Base-by-base conservation (phyloP, 345 rosid genomes). In the Salix koriyanagi region DNA sequence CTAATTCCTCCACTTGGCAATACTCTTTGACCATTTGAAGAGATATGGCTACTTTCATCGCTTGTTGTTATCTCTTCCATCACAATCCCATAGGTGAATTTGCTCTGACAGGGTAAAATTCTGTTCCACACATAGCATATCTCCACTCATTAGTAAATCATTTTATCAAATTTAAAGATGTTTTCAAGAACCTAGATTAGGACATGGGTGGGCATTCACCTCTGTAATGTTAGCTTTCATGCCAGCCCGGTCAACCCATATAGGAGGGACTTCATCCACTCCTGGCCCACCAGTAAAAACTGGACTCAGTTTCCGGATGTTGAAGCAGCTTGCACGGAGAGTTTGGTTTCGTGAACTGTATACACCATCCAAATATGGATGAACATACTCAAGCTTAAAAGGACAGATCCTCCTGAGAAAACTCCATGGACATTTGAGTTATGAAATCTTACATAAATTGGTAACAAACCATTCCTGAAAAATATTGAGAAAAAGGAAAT, bases 221-320 rank as follows among this genome's bases (percentile, higher is more conserved):
- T 96, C 98, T 32, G 97, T 94, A 74, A 94, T 91, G 79, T 92
- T 96, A 79, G 97, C 95, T 80, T 96, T 96, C 12, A 91, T 23
- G 68, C 99, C 99, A 84, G 97, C 92, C 78, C 99, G 91, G 86
- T 96, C 98, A 68, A 96, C 99, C 99, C 98, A 96, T 74, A 96
- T 93, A 8, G 99, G 97, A 65, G 97, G 98, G 58, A 96, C 99
- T 88, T 96, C 99, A 79, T 92, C 99, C 69, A 90, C 90, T 78
- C 97, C 97, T 4, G 98, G 97, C 60, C 99, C 99, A 74, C 98
- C 98, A 62, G 98, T 96, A 83, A 94, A 96, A 71, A 96, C 99
- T 64, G 98, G 99, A 84, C 99, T 96, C 23, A 96, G 79, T 80
- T 96, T 96, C 70, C 99, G 87, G 85, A 96, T 92, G 87, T 96